Evolutionary conservation across 2,329 filamentous ascomycete genomes (phyloP).

Genomic region (Ilyonectria destructans): DNA sequence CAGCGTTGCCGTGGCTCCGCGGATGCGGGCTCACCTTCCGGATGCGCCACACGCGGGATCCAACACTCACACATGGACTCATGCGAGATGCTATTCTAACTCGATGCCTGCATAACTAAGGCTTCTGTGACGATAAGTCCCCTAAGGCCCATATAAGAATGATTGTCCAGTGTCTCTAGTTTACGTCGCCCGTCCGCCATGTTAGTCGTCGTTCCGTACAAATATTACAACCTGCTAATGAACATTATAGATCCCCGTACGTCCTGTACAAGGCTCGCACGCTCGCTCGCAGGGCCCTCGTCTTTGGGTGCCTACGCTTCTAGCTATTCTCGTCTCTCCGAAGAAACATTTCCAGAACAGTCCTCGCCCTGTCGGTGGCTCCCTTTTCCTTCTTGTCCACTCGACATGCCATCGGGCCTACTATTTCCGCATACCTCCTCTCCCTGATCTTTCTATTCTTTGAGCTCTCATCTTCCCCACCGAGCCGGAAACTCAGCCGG

Average conservation of each 20-base stretch:
- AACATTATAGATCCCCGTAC: constrained; percentile 16
- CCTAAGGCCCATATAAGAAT: not conserved
- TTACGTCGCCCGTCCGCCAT: not conserved
- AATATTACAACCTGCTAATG: constrained; percentile 15
- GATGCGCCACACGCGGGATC: constrained; percentile 2
- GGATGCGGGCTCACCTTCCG: constrained; percentile 1
- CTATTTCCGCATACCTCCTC: constrained; percentile 75
- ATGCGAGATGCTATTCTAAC: constrained; percentile 23
- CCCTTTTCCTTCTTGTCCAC: constrained; percentile 69
- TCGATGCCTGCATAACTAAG: constrained; percentile 17
- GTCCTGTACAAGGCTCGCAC: constrained; percentile 30
- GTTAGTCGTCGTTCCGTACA: not conserved
- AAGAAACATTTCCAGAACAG: constrained; percentile 79
- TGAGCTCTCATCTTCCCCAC: constrained; percentile 49
- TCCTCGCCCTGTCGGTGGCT: constrained; percentile 75
- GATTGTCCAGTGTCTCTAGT: constrained; percentile 11
- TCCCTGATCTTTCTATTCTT: constrained; percentile 72
- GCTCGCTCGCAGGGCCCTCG: constrained; percentile 31
- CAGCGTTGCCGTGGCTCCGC: not conserved
- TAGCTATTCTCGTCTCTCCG: constrained; percentile 54
- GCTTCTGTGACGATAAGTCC: constrained; percentile 11
- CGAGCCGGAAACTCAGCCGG: constrained; percentile 64
- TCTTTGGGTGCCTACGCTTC: constrained; percentile 42
- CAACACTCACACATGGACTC: not conserved
- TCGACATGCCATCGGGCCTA: constrained; percentile 76